Conservation (phyloP, 768 basidiomycete genomes). For the Tricholoma flavovirens region DNA sequence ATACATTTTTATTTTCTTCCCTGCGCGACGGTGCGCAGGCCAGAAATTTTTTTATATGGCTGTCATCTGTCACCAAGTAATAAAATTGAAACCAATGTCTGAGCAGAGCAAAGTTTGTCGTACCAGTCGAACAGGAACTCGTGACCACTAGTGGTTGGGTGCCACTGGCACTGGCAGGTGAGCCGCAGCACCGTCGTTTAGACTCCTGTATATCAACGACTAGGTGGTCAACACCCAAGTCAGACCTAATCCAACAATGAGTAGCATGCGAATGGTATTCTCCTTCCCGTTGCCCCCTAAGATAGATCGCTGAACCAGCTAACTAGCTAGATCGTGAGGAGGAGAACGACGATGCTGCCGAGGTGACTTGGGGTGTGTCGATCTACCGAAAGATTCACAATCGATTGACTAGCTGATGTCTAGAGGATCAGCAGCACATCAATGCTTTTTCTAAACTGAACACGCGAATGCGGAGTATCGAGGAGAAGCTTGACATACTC, state of each 20-base stretch:
- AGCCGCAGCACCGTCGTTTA: too few relatives aligned
- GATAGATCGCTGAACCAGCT: constrained; percentile 1
- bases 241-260: constrained; percentile 25
- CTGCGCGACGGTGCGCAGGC: too few relatives aligned
- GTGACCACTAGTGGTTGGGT: too few relatives aligned
- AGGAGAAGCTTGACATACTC: constrained; percentile 65
- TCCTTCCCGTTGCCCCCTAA: not conserved
- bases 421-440: constrained; percentile 86
- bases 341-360: constrained; percentile 65
- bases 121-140: too few relatives aligned
- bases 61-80: too few relatives aligned
- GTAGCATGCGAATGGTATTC: constrained; percentile 54
- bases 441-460: constrained; percentile 91
- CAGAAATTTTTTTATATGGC: too few relatives aligned
- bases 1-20: too few relatives aligned
- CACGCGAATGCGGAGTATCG: constrained; percentile 62
- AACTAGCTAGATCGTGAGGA: constrained; percentile 70
- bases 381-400: not conserved
- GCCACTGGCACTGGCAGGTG: too few relatives aligned
- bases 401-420: constrained; percentile 3
- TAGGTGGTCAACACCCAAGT: not conserved
- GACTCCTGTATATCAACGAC: too few relatives aligned
- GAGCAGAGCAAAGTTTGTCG: too few relatives aligned
- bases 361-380: constrained; percentile 78
- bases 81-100: too few relatives aligned